Conservation (phyloP, 2,329 filamentous ascomycete genomes). For the Talaromyces piceae region DNA sequence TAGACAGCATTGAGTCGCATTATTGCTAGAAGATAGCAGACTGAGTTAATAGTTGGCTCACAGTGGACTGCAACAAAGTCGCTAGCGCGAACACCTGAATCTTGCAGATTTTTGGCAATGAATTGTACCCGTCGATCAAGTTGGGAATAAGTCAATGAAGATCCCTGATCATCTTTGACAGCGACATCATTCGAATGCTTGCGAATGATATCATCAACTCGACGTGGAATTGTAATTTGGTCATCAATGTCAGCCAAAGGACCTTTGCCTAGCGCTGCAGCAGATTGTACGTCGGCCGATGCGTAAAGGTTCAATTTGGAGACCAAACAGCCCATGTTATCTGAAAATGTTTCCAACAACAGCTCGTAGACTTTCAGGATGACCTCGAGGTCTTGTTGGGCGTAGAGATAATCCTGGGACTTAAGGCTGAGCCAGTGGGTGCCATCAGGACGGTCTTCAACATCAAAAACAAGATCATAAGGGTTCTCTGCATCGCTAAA, state of each 20-base stretch:
- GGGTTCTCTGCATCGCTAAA: not conserved
- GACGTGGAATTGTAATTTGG: not conserved
- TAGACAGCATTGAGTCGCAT: slow-evolving; percentile 29
- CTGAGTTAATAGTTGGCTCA: slow-evolving; percentile 27
- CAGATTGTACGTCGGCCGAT: not conserved
- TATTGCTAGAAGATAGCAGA: slow-evolving; percentile 28
- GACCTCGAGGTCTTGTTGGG: not conserved
- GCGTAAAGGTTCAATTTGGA: not conserved
- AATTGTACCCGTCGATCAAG: not conserved
- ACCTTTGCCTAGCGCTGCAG: not conserved
- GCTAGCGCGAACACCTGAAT: not conserved
- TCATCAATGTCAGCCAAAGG: not conserved
- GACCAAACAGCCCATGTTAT: not conserved
- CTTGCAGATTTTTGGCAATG: not conserved
- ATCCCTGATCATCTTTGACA: not conserved
- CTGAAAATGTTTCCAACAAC: not conserved
- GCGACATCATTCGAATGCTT: not conserved
- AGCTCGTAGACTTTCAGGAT: not conserved
- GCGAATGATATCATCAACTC: not conserved
- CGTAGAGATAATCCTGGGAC: not conserved
- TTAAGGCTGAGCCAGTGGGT: not conserved
- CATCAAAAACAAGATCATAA: not conserved
- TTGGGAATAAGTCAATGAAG: not conserved
- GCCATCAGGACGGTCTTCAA: not conserved
- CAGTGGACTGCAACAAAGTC: slow-evolving; percentile 20